These are phyloP conservation scores for Cystobasidium sp. DNA, from an alignment of 1,284 basidiomycete species.

Conservation along the genomic window DNA sequence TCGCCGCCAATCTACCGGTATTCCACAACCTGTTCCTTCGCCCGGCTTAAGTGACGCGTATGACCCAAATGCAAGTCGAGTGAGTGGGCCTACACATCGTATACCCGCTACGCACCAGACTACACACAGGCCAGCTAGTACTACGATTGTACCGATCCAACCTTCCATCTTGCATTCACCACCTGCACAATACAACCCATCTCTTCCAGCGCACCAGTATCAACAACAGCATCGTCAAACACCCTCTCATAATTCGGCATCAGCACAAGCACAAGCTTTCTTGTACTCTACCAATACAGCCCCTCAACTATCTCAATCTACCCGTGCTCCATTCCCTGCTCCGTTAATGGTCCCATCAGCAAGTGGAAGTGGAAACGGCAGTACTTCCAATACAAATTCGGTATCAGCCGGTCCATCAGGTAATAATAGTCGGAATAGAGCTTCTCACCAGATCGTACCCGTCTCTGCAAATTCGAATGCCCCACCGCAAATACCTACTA, in stretches of 20 bases:
- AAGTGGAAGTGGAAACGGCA: not conserved
- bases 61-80: not conserved
- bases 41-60: not conserved
- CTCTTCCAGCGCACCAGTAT: not conserved
- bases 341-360: not conserved
- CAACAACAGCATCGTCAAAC: conserved; percentile 26
- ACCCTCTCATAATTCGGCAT: conserved; percentile 1
- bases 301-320: conserved; percentile 24
- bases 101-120: conserved; percentile 39
- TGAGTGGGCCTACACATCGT: conserved; percentile 33
- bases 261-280: conserved; percentile 11
- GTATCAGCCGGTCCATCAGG: not conserved
- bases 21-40: conserved; percentile 2
- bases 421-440: conserved; percentile 30
- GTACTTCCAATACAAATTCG: not conserved
- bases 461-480: conserved; percentile 11
- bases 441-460: conserved; percentile 42
- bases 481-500: conserved; percentile 22
- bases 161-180: not conserved
- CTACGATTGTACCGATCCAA: conserved; percentile 31
- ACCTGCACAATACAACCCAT: not conserved
- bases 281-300: conserved; percentile 11
- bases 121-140: conserved; percentile 31
- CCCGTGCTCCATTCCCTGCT: conserved; percentile 9
- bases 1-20: conserved; percentile 9